Evolutionary conservation across 148 eudicot genomes (phyloP), one percentile per base, ranked within the genome.

Genomic region (Mesembryanthemum crystallinum): DNA sequence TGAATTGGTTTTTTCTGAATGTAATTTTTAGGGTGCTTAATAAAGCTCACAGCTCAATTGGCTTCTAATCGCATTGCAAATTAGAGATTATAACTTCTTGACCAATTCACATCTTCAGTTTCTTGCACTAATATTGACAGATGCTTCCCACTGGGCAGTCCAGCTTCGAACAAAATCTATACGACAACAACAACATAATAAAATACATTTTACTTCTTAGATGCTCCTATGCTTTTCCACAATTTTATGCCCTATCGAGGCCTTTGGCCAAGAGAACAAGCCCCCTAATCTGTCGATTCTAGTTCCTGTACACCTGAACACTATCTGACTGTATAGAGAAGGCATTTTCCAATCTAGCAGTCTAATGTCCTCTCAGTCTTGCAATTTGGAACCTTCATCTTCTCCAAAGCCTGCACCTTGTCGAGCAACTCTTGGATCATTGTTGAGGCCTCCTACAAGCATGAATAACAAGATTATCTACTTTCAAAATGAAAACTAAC

Each of bases 381-480:
- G 75, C 80, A 61, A 62, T 25, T 37, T 37, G 32, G 20, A 23
- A 60, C 5, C 49, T 64, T 29, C 58, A 35, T 71, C 67, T 25
- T 70, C 76, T 82, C 88, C 29, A 58, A 55, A 30, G 35, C 3
- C 71, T 77, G 73, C 74, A 79, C 71, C 82, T 84, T 85, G 23
- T 81, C 81, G 17, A 78, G 51, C 78, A 90, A 76, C 45, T 84
- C 71, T 20, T 84, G 79, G 28, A 87, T 86, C 20, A 82, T 84
- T 29, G n/a, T 55, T 13, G 79, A 75, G 71, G 91, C 91, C 4
- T 75, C 87, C 95, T 88, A 60, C 4, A 57, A 62, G 28, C 62
- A 71, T 73, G n/a, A 72, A 12, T 7, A 64, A 11, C 11, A 32
- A 67, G 61, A 25, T n/a, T 14, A 47, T 18, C 61, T 66, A 71